Base-by-base conservation (phyloP, 2,329 filamentous ascomycete genomes). In the Rachicladosporium sp. region DNA sequence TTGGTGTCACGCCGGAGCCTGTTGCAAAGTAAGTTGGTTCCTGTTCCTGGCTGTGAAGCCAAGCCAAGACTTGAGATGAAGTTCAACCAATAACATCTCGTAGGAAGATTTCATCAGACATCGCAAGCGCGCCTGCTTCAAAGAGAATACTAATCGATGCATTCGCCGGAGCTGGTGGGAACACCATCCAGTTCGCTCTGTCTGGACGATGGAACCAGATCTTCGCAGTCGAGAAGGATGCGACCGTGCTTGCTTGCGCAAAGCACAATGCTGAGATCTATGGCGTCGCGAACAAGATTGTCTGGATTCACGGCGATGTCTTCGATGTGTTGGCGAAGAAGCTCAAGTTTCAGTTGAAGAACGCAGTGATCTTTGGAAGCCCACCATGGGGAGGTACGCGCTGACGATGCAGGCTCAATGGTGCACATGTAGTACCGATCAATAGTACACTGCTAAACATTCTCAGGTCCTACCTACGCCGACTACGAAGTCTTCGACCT, bases 1-100 rank as follows among this genome's bases (percentile, higher is more conserved):
- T 91, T 59, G 91, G 88, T 40, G 88, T 96, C 6, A 98, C 93
- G 0, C 88, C 91, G 10, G 89, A 98, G 60, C 82, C 84, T 3
- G 76, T 98, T 21, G 91, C 91, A 44, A 78, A 72, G 84, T 91
- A 67, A 53, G 70, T 64, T 37, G 39, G 40, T 29, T 19, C 15
- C 15, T 19, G 15, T 19, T 19, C 15, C 15, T 19, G 15, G 15
- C 15, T 19, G 15, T 19, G 15, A 19, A 19, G 15, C 15, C 15
- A 19, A 19, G 15, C 15, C 15, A 19, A 19, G 15, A 19, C 15
- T 19, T 19, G 15, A 19, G 15, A 19, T 19, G 15, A 19, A 19
- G 15, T 19, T 19, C 15, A 19, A 19, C 15, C 15, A 19, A 19
- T 19, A 19, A 19, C 15, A 19, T 19, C 15, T 19, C 15, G 15